Evolutionary conservation across 139 green algal species (phyloP), one percentile per base, ranked within the genome.

Genomic region (Microglena sp.): DNA sequence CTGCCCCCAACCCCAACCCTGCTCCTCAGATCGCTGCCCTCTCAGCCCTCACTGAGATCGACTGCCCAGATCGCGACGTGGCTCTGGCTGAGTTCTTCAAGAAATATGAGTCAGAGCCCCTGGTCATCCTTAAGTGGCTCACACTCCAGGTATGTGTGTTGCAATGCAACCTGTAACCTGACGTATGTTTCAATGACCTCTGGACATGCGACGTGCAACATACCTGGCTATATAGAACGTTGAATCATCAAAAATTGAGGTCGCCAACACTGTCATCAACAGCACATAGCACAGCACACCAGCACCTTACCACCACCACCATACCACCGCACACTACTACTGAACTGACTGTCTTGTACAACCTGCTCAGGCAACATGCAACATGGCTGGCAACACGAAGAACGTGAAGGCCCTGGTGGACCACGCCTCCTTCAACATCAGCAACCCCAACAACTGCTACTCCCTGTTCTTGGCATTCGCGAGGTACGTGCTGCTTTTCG

Each of bases 51-150:
- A 68, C 74, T 57, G 78, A 85, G 62, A 36, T 75, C 2, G 50
- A 65, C 46, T 74, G 80, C 8, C 61, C 73, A 1, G 82, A 78
- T 43, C 73, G 87, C 4, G 63, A 83, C n/a, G 32, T 40, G 18
- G 80, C 77, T n/a, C 75, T 95, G 55, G 69, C 74, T 27, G 75
- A 79, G 24, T 90, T 90, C 72, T 88, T 83, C 68, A 45, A 74
- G 35, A 61, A 70, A 43, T 97, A 60, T 83, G 82, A 92, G 77
- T 56, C 86, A 26, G 90, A 99, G 66, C 64, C 74, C 6, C 78
- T 99, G 40, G 90, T 97, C 36, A 58, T 96, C 57, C 82, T 94
- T 60, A 97, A 97, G 81, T 97, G 92, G 92, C 67, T 96, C 40
- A 73, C 68, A 0, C 62, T 96, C 34, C 85, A 92, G 71, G 81